Evolutionary conservation across 495 filamentous ascomycete genomes (phyloP), one percentile per base, ranked within the genome.

Genomic region (Peziza echinospora): DNA sequence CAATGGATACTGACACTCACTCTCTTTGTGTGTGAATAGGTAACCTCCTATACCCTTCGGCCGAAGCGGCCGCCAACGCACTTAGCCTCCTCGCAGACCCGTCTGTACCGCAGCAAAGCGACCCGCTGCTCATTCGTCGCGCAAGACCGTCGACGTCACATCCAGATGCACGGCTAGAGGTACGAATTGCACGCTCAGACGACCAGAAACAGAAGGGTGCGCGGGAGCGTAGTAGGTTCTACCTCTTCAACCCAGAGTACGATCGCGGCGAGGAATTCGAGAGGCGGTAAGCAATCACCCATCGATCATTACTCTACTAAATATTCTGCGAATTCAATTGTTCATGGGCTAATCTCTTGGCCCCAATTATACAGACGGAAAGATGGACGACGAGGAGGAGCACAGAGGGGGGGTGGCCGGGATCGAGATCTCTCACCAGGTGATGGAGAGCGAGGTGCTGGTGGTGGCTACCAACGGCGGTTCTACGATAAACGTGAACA

Each of bases 191-290:
- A 8, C 69, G 79, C 4, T 64, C 65, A n/a, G 65, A 70, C 5
- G 89, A 97, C 60, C 76, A 69, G 52, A 97, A 97, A 63, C 70
- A 72, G 44, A 64, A 70, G 13, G 75, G 80, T 28, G 84, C 89
- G 0, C 68, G 81, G 11, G 73, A 82, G 44, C 69, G 78, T 25
- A 94, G 89, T 61, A 68, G 84, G 13, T 96, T 85, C 63, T 97
- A 96, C 58, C 72, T 93, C 7, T 70, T 89, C 55, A 77, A 97
- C 53, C 84, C 85, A 0, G 78, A 91, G 51, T 75, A 85, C 55
- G 85, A 93, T 55, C 84, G 82, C 2, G 72, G 78, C 37, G 82
- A 91, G 60, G 69, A 75, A 39, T 65, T 76, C 49, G 69, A 66
- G 37, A 50, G 55, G 26, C 44, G 47, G 56, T 50, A 8, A 13